Conservation (phyloP, 305 asterid genomes). For the Withania somnifera region DNA sequence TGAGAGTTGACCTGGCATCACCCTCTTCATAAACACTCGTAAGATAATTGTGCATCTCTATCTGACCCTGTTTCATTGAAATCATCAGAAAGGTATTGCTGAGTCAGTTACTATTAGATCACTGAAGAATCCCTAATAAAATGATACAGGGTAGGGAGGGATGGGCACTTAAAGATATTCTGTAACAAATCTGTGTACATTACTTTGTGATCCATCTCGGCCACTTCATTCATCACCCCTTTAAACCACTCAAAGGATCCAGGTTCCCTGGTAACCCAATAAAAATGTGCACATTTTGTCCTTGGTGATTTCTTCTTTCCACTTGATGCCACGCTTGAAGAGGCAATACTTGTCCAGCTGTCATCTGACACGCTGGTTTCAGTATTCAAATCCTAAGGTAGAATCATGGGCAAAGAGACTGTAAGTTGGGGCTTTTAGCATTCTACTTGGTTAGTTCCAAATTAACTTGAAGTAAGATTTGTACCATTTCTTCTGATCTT, state of each 20-base stretch:
- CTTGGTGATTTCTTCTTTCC: slow-evolving; percentile 46
- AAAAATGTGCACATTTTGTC: slow-evolving; percentile 63
- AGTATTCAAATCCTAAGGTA: slow-evolving; percentile 54
- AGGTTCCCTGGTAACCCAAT: slow-evolving; percentile 89
- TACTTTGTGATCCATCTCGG: slow-evolving; percentile 90
- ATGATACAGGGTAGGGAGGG: background rate
- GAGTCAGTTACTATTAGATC: background rate
- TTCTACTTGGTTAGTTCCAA: background rate
- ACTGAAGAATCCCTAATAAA: background rate
- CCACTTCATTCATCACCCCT: slow-evolving; percentile 88
- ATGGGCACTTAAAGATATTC: background rate
- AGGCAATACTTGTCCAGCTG: slow-evolving; percentile 60
- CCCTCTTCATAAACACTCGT: slow-evolving; percentile 94
- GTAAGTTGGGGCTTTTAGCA: background rate
- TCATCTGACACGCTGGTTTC: slow-evolving; percentile 62
- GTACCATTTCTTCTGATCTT: slow-evolving; percentile 54
- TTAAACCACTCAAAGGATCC: slow-evolving; percentile 98
- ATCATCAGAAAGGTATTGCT: background rate
- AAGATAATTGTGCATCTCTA: slow-evolving; percentile 93
- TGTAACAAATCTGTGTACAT: slow-evolving; percentile 2
- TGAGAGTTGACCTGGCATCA: slow-evolving; percentile 89
- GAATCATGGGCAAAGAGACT: background rate
- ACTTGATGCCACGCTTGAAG: slow-evolving; percentile 41
- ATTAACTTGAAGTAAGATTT: background rate
- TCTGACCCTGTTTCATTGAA: slow-evolving; percentile 54